These are phyloP conservation scores for Saccharomycopsis synnaedendra DNA, from an alignment of 805 yeast species.

Conservation along the genomic window DNA sequence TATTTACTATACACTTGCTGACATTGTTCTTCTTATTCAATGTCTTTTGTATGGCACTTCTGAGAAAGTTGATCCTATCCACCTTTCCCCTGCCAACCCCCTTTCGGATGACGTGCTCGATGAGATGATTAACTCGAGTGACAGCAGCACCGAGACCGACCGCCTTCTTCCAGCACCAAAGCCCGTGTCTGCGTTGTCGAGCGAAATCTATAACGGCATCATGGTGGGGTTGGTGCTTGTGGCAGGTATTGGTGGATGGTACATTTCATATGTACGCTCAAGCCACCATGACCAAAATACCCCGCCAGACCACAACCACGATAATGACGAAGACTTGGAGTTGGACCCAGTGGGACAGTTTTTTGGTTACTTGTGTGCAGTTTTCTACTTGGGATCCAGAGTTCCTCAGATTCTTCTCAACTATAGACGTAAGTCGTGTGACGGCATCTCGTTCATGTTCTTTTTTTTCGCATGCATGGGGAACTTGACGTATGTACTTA, in stretches of 20 bases:
- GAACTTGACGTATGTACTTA: slow-evolving; percentile 79
- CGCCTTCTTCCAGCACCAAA: slow-evolving; percentile 16
- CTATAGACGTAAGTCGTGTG: slow-evolving; percentile 81
- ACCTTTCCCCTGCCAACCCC: slow-evolving; percentile 84
- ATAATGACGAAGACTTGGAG: slow-evolving; percentile 34
- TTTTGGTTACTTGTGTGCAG: slow-evolving; percentile 74
- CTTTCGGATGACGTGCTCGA: slow-evolving; percentile 62
- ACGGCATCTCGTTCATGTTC: slow-evolving; percentile 88
- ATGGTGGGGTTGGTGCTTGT: slow-evolving; percentile 49
- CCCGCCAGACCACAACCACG: slow-evolving; percentile 21
- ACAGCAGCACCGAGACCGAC: slow-evolving; percentile 6
- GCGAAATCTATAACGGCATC: slow-evolving; percentile 21
- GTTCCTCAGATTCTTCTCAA: slow-evolving; percentile 86
- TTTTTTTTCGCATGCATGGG: slow-evolving; percentile 94
- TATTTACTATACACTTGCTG: slow-evolving; percentile 86
- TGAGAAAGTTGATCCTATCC: slow-evolving; percentile 54
- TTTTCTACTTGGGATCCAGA: slow-evolving; percentile 73
- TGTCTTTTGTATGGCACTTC: slow-evolving; percentile 58
- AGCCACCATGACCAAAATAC: slow-evolving; percentile 20
- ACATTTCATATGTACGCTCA: slow-evolving; percentile 44
- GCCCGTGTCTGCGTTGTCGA: background rate
- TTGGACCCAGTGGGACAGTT: slow-evolving; percentile 74
- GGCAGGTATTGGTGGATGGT: slow-evolving; percentile 87
- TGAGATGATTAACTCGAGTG: slow-evolving; percentile 26
- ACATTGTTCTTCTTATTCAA: slow-evolving; percentile 71